Conservation (phyloP, 176 grass and related monocot species). For the Eleusine coracana region DNA sequence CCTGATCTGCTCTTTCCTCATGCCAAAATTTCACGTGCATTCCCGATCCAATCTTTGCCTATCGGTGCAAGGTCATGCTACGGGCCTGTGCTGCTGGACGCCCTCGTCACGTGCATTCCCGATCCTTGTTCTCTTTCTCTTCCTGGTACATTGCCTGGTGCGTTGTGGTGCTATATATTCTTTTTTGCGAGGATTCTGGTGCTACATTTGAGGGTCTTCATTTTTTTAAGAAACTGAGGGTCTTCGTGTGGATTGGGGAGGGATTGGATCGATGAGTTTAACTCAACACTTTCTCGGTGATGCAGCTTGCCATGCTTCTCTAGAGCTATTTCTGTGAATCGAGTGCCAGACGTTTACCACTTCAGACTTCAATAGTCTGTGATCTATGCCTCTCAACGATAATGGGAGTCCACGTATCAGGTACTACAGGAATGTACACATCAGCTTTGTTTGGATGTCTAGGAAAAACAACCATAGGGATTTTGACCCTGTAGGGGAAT, state of each 20-base stretch:
- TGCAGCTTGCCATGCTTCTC: conserved; percentile 84
- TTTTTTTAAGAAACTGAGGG: too few relatives aligned
- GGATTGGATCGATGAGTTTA: background rate
- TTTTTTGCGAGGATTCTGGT: too few relatives aligned
- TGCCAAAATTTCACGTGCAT: too few relatives aligned
- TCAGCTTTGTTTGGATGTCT: too few relatives aligned
- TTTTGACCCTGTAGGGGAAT: too few relatives aligned
- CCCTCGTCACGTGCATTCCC: conserved; percentile 51
- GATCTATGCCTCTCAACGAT: conserved; percentile 45
- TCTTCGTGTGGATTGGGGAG: conserved; percentile 1
- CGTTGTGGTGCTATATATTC: too few relatives aligned
- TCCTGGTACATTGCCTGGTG: conserved; percentile 42
- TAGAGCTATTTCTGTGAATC: too few relatives aligned
- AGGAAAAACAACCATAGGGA: too few relatives aligned
- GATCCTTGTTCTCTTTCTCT: conserved; percentile 73
- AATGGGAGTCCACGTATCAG: conserved; percentile 53
- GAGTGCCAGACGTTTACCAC: conserved; percentile 57
- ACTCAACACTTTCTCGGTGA: background rate
- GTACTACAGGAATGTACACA: conserved; percentile 86
- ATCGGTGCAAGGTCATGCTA: too few relatives aligned
- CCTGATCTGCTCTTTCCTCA: too few relatives aligned
- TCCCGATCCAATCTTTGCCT: too few relatives aligned
- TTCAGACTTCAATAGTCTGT: conserved; percentile 52
- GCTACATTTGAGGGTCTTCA: too few relatives aligned
- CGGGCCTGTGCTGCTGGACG: background rate